A percentile compares a stretch with the other conserved stretches of the same genome.
Conservation (phyloP, 164 flowering plant genomes). For the Tetrastigma voinierianum region DNA sequence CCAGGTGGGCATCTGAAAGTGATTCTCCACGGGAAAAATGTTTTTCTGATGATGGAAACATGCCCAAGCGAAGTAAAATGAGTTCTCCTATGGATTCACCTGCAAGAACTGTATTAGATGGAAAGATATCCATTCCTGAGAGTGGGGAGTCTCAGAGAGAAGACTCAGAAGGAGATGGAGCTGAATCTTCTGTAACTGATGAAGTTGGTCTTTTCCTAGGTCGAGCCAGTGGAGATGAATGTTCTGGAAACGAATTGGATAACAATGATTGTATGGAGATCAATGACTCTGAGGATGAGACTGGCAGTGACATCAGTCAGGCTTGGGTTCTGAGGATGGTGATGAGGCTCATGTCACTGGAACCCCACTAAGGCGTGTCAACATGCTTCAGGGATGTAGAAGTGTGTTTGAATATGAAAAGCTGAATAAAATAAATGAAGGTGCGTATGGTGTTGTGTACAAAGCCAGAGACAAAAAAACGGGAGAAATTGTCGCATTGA, state of each 20-base stretch:
- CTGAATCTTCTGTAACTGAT: constrained; percentile 23
- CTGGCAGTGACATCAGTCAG: background rate
- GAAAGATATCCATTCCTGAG: constrained; percentile 29
- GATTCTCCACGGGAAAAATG: constrained; percentile 15
- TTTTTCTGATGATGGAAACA: constrained; percentile 13
- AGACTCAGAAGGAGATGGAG: constrained; percentile 20
- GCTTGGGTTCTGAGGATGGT: constrained; percentile 26
- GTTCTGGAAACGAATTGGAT: constrained; percentile 18
- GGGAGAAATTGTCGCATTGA: constrained; percentile 72
- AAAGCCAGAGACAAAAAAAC: constrained; percentile 66
- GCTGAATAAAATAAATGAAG: constrained; percentile 65
- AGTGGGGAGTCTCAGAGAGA: constrained; percentile 37
- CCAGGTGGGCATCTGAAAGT: constrained; percentile 62
- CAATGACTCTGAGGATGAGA: constrained; percentile 17
- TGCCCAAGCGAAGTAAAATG: constrained; percentile 11
- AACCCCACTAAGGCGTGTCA: constrained; percentile 25
- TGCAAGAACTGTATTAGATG: background rate
- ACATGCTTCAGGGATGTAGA: constrained; percentile 62
- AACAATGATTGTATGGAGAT: constrained; percentile 23
- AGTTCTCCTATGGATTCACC: background rate
- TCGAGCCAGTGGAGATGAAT: constrained; percentile 17
- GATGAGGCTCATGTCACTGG: background rate
- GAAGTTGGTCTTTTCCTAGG: constrained; percentile 5
- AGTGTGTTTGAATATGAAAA: constrained; percentile 64
- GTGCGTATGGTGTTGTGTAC: constrained; percentile 75